Percentiles rank a stretch among this genome's conserved stretches.
Conservation (phyloP, 73 alveolate species). For the Tetrahymena borealis region DNA sequence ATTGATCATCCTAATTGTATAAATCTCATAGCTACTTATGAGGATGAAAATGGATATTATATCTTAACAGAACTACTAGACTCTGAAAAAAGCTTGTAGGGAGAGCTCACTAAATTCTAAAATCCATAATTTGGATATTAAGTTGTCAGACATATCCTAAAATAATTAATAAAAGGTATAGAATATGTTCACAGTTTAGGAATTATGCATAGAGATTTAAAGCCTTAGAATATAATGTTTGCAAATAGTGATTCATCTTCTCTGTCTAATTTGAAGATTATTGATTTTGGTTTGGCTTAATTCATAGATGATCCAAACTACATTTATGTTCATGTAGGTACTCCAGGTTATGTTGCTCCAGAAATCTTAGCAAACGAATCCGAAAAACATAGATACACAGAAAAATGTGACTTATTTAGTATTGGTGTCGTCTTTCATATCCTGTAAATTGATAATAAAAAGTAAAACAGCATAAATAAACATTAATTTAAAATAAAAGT, state of each 20-base stretch:
- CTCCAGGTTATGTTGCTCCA: slow-evolving; percentile 49
- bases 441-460: neutral
- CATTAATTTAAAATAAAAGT: neutral
- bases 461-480: neutral
- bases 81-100: neutral
- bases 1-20: neutral
- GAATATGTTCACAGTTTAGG: slow-evolving; percentile 70
- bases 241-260: slow-evolving; percentile 49
- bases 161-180: neutral
- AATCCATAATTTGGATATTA: neutral
- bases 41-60: neutral
- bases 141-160: neutral
- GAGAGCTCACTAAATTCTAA: neutral
- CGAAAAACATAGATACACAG: slow-evolving; percentile 21
- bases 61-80: neutral
- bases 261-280: slow-evolving; percentile 48
- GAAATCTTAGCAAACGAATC: slow-evolving; percentile 38
- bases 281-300: slow-evolving; percentile 70
- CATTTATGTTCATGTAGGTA: slow-evolving; percentile 5
- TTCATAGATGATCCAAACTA: neutral
- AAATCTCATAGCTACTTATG: neutral
- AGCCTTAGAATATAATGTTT: slow-evolving; percentile 82
- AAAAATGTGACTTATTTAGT: slow-evolving; percentile 20
- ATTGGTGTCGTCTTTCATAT: slow-evolving; percentile 21
- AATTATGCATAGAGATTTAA: slow-evolving; percentile 90